phyloP scores from a whole-genome alignment of 768 basidiomycete genomes.

The Pholiota molesta region DNA sequence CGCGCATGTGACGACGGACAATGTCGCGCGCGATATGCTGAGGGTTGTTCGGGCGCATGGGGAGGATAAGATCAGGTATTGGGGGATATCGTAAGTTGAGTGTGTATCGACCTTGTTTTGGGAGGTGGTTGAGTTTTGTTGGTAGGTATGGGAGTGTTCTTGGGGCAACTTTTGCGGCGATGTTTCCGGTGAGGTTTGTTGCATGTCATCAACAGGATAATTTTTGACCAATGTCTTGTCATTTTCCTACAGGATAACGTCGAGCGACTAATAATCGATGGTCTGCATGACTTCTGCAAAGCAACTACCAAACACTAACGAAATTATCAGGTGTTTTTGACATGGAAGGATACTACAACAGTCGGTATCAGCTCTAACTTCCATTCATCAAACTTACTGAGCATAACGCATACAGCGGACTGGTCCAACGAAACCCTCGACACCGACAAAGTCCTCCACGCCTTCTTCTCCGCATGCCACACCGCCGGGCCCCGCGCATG shows the following conservation, averaged over 20 bases:
- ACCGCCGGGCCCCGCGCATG: neutral
- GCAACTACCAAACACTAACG: neutral
- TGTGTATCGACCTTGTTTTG: neutral
- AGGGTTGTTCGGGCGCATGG: neutral
- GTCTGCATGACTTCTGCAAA: neutral
- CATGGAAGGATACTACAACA: neutral
- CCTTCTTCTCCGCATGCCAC: neutral
- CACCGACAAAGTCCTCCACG: neutral
- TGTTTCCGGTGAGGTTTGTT: neutral
- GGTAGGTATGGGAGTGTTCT: neutral
- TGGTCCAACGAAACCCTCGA: neutral
- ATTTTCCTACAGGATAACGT: neutral
- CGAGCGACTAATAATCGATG: neutral
- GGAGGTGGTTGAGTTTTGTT: neutral
- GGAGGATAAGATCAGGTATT: neutral
- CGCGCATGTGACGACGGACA: neutral
- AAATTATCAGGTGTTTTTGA: neutral
- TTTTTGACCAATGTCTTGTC: neutral
- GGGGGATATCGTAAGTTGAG: neutral
- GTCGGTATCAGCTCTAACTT: neutral
- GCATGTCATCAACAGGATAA: neutral
- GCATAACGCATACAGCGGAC: neutral
- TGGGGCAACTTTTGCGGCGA: neutral
- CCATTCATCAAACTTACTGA: neutral
- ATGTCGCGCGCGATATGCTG: neutral